Evolutionary conservation across 768 basidiomycete genomes (phyloP).

Genomic region (Thelephora aurantiotincta): DNA sequence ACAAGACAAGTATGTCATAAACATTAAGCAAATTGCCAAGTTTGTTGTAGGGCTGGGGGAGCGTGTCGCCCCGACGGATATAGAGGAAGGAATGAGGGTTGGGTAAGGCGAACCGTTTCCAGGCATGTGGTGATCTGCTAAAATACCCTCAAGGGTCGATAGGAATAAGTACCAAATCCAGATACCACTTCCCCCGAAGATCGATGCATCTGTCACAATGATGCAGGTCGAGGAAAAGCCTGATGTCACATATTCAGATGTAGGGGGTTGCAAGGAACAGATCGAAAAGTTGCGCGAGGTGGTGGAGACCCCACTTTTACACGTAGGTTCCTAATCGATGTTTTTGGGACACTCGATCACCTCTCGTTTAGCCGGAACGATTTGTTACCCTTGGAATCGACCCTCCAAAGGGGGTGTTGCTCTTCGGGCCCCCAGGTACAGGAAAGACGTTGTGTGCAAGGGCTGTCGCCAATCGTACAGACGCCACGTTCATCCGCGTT

Average conservation of each 20-base stretch:
- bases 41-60: slow-evolving; percentile 97
- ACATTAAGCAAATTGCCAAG: slow-evolving; percentile 99
- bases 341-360: not conserved
- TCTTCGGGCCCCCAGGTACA: slow-evolving; percentile 95
- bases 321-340: slow-evolving; percentile 34
- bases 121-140: not conserved
- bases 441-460: slow-evolving; percentile 98
- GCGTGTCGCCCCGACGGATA: slow-evolving; percentile 92
- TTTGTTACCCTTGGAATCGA: slow-evolving; percentile 98
- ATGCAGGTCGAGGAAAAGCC: slow-evolving; percentile 99
- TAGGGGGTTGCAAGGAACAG: slow-evolving; percentile 98
- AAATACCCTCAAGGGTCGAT: slow-evolving; percentile 54
- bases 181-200: slow-evolving; percentile 96
- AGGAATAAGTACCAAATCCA: slow-evolving; percentile 97
- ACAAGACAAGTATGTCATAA: slow-evolving; percentile 98
- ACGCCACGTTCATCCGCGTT: slow-evolving; percentile 98
- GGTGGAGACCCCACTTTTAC: slow-evolving; percentile 89
- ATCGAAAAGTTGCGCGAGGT: slow-evolving; percentile 98
- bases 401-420: slow-evolving; percentile 93
- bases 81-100: slow-evolving; percentile 99
- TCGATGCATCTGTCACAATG: slow-evolving; percentile 98
- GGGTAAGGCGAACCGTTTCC: slow-evolving; percentile 45
- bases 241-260: slow-evolving; percentile 93
- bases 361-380: slow-evolving; percentile 73
- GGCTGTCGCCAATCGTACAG: slow-evolving; percentile 96